Conservation (phyloP, 1,284 basidiomycete genomes). For the Cutaneotrichosporon cutaneum region DNA sequence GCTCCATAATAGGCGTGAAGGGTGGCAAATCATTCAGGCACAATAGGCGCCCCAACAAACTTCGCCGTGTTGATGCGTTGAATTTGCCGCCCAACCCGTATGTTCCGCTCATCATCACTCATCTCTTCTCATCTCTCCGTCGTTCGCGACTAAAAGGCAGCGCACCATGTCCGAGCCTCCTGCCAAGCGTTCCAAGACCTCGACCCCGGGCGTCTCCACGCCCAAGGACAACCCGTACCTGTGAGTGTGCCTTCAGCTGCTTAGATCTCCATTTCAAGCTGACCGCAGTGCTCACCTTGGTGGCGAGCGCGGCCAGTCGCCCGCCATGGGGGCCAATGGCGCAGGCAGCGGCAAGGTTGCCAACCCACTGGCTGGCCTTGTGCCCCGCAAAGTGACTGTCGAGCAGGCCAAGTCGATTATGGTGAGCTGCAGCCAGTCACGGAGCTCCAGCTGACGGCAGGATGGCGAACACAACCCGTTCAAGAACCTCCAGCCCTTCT, state of each 20-base stretch:
- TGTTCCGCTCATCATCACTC: background rate
- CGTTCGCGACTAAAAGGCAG: background rate
- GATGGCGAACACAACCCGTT: slow-evolving; percentile 86
- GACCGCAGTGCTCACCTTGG: slow-evolving; percentile 33
- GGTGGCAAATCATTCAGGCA: slow-evolving; percentile 6
- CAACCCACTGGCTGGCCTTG: slow-evolving; percentile 70
- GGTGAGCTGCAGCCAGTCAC: slow-evolving; percentile 55
- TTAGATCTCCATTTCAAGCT: background rate
- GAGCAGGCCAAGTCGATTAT: slow-evolving; percentile 70
- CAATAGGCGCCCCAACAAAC: slow-evolving; percentile 7
- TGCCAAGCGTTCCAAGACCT: slow-evolving; percentile 43
- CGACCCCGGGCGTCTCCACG: slow-evolving; percentile 24
- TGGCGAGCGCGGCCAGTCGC: slow-evolving; percentile 12
- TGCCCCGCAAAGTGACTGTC: slow-evolving; percentile 72
- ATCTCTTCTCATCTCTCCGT: background rate
- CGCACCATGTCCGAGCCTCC: slow-evolving; percentile 39
- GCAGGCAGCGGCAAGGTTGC: slow-evolving; percentile 17
- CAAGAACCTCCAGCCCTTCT: slow-evolving; percentile 69
- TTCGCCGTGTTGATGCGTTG: background rate
- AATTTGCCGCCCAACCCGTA: slow-evolving; percentile 7
- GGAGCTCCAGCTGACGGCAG: slow-evolving; percentile 52
- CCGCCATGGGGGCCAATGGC: slow-evolving; percentile 8
- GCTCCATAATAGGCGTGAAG: slow-evolving; percentile 5
- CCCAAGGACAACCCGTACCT: slow-evolving; percentile 48
- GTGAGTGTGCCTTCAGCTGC: slow-evolving; percentile 11